Base-by-base conservation (phyloP, 345 rosid species). In the Eucalyptus pauciflora region DNA sequence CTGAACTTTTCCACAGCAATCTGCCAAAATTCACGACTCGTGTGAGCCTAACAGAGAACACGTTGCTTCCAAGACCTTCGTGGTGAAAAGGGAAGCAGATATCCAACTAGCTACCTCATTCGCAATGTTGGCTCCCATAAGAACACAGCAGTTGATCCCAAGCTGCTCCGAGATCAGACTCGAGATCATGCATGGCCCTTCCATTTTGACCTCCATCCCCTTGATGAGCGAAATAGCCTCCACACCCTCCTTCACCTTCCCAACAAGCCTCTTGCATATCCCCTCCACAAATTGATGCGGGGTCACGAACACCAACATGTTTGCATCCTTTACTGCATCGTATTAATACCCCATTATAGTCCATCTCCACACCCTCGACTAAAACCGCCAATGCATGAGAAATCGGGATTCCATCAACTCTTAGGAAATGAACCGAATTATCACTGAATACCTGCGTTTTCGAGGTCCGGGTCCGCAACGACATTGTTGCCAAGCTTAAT, bases 61-160 rank as follows among this genome's bases (percentile, higher is more conserved):
- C 10, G 29, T 54, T 7, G 46, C 25, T 49, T 22, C 46, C n/a
- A 50, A 13, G n/a, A 87, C 15, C 25, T 87, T 87, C 5, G 5
- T 49, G 45, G 10, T 46, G 87, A 46, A 43, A 20, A 33, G 48
- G 33, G n/a, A 88, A 85, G 31, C 67, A 76, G n/a, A 92, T 89
- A 87, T 62, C 22, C 41, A 48, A 5, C 13, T 50, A 87, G 56
- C 88, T 86, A 95, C 99, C 97, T 98, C 99, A 88, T 95, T 97
- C 22, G 99, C 99, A 85, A 98, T 97, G 91, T 98, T 97, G 54
- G 98, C 99, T 25, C 99, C 98, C 99, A 97, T 98, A 86, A 98
- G 94, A 90, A 98, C 99, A 89, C 96, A 97, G 79, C 98, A 97
- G 37, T 94, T 94, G 90, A 96, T 89, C 50, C 96, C 95, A 29